phyloP scores from a whole-genome alignment of 1,139 yeast genomes.

The Meyerozyma athensensis region DNA sequence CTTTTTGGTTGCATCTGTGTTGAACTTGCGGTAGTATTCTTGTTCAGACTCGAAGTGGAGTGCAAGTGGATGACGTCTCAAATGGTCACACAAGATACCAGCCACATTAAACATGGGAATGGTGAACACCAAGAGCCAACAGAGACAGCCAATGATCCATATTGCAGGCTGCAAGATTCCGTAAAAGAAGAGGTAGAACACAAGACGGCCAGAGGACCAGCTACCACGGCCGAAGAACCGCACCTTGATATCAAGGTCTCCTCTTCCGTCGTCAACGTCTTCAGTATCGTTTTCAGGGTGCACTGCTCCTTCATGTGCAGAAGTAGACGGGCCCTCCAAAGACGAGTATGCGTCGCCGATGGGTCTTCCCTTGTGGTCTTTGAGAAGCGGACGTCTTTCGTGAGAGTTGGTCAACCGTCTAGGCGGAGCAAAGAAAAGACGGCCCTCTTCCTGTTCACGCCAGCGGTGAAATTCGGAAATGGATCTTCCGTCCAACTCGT shows the following conservation, averaged over 20 bases:
- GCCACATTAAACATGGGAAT: conserved; percentile 89
- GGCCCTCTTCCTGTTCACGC: conserved; percentile 74
- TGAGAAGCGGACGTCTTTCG: conserved; percentile 36
- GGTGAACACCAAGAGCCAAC: conserved; percentile 85
- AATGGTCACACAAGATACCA: conserved; percentile 56
- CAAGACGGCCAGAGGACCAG: conserved; percentile 82
- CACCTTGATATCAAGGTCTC: conserved; percentile 36
- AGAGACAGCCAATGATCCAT: conserved; percentile 47
- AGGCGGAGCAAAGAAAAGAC: conserved; percentile 69
- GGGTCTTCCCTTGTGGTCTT: conserved; percentile 43
- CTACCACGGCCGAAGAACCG: conserved; percentile 88
- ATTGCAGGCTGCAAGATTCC: conserved; percentile 65
- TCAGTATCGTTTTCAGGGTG: conserved; percentile 12
- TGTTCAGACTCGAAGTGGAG: conserved; percentile 62
- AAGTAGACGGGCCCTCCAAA: conserved; percentile 16
- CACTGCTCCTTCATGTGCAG: conserved; percentile 7
- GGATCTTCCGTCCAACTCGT: conserved; percentile 82
- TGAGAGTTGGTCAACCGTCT: conserved; percentile 35
- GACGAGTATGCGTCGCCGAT: conserved; percentile 37
- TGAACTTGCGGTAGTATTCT: conserved; percentile 35
- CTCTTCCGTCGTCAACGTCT: conserved; percentile 24
- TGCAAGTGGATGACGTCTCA: conserved; percentile 89
- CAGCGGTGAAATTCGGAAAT: conserved; percentile 83
- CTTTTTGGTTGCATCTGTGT: conserved; percentile 19
- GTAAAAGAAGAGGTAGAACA: conserved; percentile 74